Percentiles rank a stretch among this genome's conserved stretches.
Conservation (phyloP, 1,284 basidiomycete genomes). For the Boletus mariae region DNA sequence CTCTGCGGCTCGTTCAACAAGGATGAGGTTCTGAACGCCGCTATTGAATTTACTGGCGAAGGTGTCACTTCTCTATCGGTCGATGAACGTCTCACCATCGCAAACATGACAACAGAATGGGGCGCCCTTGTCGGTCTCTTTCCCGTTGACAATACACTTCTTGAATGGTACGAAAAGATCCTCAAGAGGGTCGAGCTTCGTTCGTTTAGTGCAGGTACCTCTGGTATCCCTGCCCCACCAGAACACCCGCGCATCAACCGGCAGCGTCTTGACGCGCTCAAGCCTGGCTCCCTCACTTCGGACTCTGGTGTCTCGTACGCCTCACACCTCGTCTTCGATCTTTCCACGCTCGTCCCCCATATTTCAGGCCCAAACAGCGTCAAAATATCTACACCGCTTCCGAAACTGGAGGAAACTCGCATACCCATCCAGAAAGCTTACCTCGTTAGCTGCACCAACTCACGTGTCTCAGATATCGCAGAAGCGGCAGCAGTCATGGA, state of each 20-base stretch:
- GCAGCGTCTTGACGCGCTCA: conserved; percentile 65
- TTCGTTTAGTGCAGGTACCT: conserved; percentile 59
- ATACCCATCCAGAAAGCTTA: conserved; percentile 97
- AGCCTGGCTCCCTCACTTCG: conserved; percentile 56
- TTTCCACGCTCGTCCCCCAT: conserved; percentile 92
- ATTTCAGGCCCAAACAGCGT: conserved; percentile 98
- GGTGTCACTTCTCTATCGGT: conserved; percentile 80
- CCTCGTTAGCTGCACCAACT: conserved; percentile 98
- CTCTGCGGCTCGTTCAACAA: conserved; percentile 96
- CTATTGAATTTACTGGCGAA: conserved; percentile 96
- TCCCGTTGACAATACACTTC: conserved; percentile 82
- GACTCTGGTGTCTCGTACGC: conserved; percentile 84
- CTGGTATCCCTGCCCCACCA: conserved; percentile 62
- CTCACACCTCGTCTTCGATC: conserved; percentile 87
- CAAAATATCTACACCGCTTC: conserved; percentile 91
- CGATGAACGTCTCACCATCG: conserved; percentile 93
- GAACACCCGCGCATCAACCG: conserved; percentile 88
- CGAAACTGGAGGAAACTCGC: conserved; percentile 67
- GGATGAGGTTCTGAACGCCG: conserved; percentile 97
- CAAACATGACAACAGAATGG: conserved; percentile 99
- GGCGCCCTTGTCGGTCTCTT: conserved; percentile 95
- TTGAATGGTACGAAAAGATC: conserved; percentile 86
- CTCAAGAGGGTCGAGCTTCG: conserved; percentile 77
- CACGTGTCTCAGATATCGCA: conserved; percentile 91
- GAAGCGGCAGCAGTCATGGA: conserved; percentile 88